Evolutionary conservation across 371 early-diverging fungal species (phyloP).

Genomic region (Gilbertella persicaria): DNA sequence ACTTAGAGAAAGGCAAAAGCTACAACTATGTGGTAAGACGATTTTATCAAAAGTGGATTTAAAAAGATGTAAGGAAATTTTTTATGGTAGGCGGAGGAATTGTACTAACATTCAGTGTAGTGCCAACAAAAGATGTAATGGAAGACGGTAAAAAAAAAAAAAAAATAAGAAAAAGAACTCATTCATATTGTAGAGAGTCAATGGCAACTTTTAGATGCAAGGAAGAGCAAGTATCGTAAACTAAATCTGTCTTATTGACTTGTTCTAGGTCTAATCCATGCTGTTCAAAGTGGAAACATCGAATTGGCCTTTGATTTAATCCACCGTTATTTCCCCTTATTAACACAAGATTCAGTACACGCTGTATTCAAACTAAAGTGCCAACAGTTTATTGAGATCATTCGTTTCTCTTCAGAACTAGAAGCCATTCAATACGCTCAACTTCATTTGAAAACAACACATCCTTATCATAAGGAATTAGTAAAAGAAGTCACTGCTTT

Average conservation of each 20-base stretch:
- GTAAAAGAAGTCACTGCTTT: slow-evolving; percentile 38
- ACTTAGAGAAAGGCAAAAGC: slow-evolving; percentile 44
- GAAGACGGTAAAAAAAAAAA: background rate
- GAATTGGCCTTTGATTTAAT: slow-evolving; percentile 36
- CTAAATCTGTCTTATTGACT: background rate
- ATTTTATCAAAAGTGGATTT: background rate
- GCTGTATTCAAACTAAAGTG: slow-evolving; percentile 37
- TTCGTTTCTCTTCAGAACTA: slow-evolving; percentile 21
- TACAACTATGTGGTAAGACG: slow-evolving; percentile 5
- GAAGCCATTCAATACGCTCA: slow-evolving; percentile 42
- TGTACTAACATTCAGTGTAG: background rate
- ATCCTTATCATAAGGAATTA: slow-evolving; percentile 22
- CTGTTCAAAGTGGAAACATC: slow-evolving; percentile 35
- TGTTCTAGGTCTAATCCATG: slow-evolving; percentile 31
- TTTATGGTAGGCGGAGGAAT: too few relatives aligned
- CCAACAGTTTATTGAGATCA: slow-evolving; percentile 43
- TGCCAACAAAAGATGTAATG: background rate
- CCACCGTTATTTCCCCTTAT: slow-evolving; percentile 30
- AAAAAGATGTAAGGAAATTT: slow-evolving; percentile 1
- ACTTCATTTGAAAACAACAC: slow-evolving; percentile 30
- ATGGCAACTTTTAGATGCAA: slow-evolving; percentile 42
- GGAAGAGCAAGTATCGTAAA: slow-evolving; percentile 29
- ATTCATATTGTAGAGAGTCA: slow-evolving; percentile 9
- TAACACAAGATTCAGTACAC: slow-evolving; percentile 20
- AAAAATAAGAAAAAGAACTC: background rate